These are phyloP conservation scores for Leishmania aethiopica DNA, from an alignment of 208 protist genomes.

Conservation along the genomic window DNA sequence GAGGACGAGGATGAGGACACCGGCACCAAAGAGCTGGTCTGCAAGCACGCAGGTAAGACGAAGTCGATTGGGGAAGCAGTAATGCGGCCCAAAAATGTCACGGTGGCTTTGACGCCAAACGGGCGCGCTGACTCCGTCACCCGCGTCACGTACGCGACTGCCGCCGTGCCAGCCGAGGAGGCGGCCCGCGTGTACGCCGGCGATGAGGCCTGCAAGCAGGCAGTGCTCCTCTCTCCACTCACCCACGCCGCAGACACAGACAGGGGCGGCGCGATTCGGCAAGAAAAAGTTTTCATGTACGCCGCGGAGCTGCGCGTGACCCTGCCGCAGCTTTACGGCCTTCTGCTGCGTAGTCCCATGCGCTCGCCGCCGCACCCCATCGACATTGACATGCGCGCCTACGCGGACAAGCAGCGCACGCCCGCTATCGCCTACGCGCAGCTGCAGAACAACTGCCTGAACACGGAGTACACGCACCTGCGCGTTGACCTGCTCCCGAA, in stretches of 20 bases:
- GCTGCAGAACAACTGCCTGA: constrained; percentile 92
- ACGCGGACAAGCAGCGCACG: constrained; percentile 10
- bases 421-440: constrained; percentile 82
- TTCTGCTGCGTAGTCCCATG: constrained; percentile 62
- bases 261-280: constrained; percentile 2
- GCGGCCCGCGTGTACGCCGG: constrained; percentile 26
- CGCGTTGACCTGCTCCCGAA: constrained; percentile 57
- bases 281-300: constrained; percentile 82
- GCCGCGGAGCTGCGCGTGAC: constrained; percentile 77
- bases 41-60: background rate
- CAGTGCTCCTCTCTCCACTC: constrained; percentile 15
- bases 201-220: constrained; percentile 20
- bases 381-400: constrained; percentile 68
- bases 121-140: constrained; percentile 90
- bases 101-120: constrained; percentile 91
- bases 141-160: constrained; percentile 64
- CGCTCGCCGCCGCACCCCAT: constrained; percentile 26
- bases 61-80: background rate
- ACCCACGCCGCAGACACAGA: background rate
- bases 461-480: constrained; percentile 79
- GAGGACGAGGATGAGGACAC: constrained; percentile 15
- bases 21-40: background rate
- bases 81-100: constrained; percentile 55
- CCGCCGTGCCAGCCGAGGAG: constrained; percentile 34
- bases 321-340: constrained; percentile 73